Conservation (phyloP, 305 asterid species). For the Solanum hybrid region DNA sequence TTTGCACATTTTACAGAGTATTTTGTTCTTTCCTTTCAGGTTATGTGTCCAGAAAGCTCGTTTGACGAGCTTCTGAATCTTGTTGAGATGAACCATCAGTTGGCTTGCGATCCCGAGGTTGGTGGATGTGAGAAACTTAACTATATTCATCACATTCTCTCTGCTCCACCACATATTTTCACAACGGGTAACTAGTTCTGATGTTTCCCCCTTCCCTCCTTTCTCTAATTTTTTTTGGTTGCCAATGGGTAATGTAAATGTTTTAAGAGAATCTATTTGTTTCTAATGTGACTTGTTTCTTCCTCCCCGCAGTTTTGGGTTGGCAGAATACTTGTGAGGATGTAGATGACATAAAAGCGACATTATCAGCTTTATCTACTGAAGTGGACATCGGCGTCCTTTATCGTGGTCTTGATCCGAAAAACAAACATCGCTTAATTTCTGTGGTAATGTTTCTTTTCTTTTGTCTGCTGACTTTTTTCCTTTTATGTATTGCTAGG, state of each 20-base stretch:
- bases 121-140: slow-evolving; percentile 82
- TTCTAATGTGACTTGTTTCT: slow-evolving; percentile 6
- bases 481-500: background rate
- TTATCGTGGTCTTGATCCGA: slow-evolving; percentile 88
- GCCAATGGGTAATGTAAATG: background rate
- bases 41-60: slow-evolving; percentile 62
- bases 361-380: slow-evolving; percentile 67
- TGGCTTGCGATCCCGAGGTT: slow-evolving; percentile 83
- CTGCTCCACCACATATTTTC: slow-evolving; percentile 76
- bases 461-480: background rate
- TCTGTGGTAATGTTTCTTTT: slow-evolving; percentile 52
- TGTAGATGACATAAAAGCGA: slow-evolving; percentile 63
- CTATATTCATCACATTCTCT: slow-evolving; percentile 78
- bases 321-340: slow-evolving; percentile 90
- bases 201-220: background rate
- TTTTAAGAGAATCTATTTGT: background rate
- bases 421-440: slow-evolving; percentile 46
- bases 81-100: slow-evolving; percentile 84
- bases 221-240: background rate
- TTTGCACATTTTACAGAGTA: too few relatives aligned
- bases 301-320: slow-evolving; percentile 48
- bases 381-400: slow-evolving; percentile 71
- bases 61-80: slow-evolving; percentile 75
- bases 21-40: slow-evolving; percentile 38
- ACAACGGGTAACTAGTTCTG: slow-evolving; percentile 45